Evolutionary conservation across 2,329 filamentous ascomycete species (phyloP), one percentile per base, ranked within the genome.

Genomic region (Ceratocystis colombiana): DNA sequence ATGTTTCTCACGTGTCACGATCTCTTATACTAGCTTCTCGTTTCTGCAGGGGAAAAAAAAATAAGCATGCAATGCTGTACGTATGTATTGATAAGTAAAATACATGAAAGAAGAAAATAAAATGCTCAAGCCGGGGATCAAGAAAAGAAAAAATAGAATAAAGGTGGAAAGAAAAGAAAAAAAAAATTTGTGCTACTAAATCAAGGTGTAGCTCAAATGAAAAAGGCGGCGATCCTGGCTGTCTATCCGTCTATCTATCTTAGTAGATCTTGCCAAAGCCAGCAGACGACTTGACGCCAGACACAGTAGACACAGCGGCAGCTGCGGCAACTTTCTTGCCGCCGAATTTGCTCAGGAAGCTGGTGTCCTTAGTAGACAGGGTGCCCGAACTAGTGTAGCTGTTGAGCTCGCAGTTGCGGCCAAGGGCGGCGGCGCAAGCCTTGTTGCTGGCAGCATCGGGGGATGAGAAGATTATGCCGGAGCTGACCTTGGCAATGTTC

Each of bases 311-410:
- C 6, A 10, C 57, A 17, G 59, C 59, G 5, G 70, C 67, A 15
- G 80, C 79, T 66, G 75, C 70, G 12, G 82, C 82, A 69, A 83
- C 72, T 68, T 77, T 80, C 77, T 82, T 81, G 68, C 80, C 80
- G 62, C 74, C 73, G 73, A 84, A 84, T 70, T 79, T 76, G 66
- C 70, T 62, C 61, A 85, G 71, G 74, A 84, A 80, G 62, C 72
- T 73, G 10, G 78, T 77, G 70, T 81, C 79, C n/a, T 74, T 71
- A 65, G 76, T 73, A 50, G 64, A 69, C 65, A 80, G 74, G 45
- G 71, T 71, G 22, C 75, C 76, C 4, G 76, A 77, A 71, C 70
- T 73, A 61, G 76, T 76, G 69, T 77, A 79, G 48, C 75, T 76
- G 73, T 85, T 85, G 65, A 76, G 15, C 74, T 79, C 71, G 73